These are phyloP conservation scores for Teunomyces aglyptinius DNA, from an alignment of 805 yeast species.

Conservation along the genomic window DNA sequence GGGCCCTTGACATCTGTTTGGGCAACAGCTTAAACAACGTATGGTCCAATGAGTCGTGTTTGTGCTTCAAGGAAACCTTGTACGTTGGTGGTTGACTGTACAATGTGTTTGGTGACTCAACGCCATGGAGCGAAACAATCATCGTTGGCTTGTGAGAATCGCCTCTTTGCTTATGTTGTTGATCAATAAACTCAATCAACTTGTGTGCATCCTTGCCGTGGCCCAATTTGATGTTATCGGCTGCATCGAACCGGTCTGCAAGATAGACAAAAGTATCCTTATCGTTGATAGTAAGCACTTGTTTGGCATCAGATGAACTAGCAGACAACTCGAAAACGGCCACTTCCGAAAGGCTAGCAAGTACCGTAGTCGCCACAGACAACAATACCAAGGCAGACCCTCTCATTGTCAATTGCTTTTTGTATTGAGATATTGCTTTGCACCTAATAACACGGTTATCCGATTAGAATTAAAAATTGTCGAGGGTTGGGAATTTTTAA, in stretches of 20 bases:
- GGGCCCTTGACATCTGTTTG: slow-evolving; percentile 10
- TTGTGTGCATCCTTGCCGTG: slow-evolving; percentile 25
- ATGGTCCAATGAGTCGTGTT: slow-evolving; percentile 8
- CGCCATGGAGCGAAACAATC: slow-evolving; percentile 43
- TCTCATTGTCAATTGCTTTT: slow-evolving; percentile 6
- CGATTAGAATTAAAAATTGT: background rate
- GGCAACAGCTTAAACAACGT: slow-evolving; percentile 19
- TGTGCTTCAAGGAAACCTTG: slow-evolving; percentile 12
- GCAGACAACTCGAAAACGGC: slow-evolving; percentile 11
- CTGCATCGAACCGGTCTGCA: slow-evolving; percentile 45
- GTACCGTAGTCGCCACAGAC: slow-evolving; percentile 6
- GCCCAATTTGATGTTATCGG: slow-evolving; percentile 34
- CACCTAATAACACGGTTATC: background rate
- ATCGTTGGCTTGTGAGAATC: slow-evolving; percentile 24
- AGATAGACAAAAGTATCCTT: slow-evolving; percentile 41
- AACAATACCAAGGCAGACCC: slow-evolving; percentile 5
- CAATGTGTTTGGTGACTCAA: slow-evolving; percentile 32
- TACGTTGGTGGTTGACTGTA: slow-evolving; percentile 23
- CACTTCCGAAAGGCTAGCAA: slow-evolving; percentile 5
- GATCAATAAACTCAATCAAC: slow-evolving; percentile 24
- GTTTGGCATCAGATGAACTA: background rate
- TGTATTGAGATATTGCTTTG: background rate
- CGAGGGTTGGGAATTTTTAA: background rate
- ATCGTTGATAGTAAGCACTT: slow-evolving; percentile 4
- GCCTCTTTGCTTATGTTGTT: slow-evolving; percentile 10